Evolutionary conservation across 1,284 basidiomycete genomes (phyloP), one percentile per base, ranked within the genome.

Genomic region (Filobasidium uniguttulatum): DNA sequence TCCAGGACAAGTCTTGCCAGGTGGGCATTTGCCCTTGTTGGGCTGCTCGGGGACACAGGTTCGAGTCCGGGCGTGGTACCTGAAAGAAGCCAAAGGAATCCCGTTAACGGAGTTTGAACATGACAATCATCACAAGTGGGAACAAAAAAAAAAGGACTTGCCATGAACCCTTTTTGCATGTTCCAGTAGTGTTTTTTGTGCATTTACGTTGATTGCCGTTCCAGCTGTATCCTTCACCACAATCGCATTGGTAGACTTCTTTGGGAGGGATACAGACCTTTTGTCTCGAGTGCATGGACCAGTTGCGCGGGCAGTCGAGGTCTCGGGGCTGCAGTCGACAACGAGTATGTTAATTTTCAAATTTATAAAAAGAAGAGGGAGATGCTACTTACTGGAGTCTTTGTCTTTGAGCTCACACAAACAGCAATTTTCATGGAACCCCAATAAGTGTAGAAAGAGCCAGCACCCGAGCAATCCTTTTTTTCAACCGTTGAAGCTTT

Each of bases 151-250:
- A 14, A 9, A 7, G 8, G 17, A 57, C 54, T 36, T 37, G 63
- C 63, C 62, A 63, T 48, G 59, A 52, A 47, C 45, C 48, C 23
- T 43, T 33, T 25, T 38, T 45, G 40, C 61, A 63, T 17, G 49
- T 55, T 23, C 50, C 26, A 20, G 52, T 50, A 12, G 40, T 44
- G 49, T 58, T 58, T 25, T 52, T 50, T 10, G 40, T 52, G 49
- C 63, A 68, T 49, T 59, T 59, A 51, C 56, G 57, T 22, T 46
- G 41, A 30, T 56, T 49, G 19, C 50, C 44, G 55, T 60, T 57
- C 56, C 57, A 68, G n/a, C 46, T 54, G 56, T 58, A 65, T 31
- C 64, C 60, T 57, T 64, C 64, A 45, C 63, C 62, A 48, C 65
- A 66, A 53, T 65, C 62, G 50, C 60, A 60, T 17, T 53, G 48